These are phyloP conservation scores for Dioscorea zingiberensis DNA, from an alignment of 106 monocot genomes.

Conservation along the genomic window DNA sequence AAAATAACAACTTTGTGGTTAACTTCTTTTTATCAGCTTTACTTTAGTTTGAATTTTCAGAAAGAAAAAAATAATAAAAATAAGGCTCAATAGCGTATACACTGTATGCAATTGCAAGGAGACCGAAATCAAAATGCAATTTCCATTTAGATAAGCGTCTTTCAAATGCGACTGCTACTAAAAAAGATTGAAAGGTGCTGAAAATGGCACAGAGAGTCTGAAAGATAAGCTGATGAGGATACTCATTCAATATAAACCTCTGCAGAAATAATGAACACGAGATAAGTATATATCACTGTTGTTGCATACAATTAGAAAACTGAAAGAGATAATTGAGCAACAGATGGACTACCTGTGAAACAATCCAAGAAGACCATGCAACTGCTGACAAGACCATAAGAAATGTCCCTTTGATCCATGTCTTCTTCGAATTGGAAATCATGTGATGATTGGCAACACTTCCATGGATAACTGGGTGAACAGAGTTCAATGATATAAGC, in stretches of 20 bases:
- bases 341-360: not conserved
- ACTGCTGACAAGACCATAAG: not conserved
- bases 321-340: not conserved
- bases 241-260: not conserved
- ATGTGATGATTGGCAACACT: not conserved
- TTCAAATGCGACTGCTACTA: not conserved
- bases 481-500: not conserved
- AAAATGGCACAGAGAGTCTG: not conserved
- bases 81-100: not conserved
- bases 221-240: not conserved
- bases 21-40: not conserved
- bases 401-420: not conserved
- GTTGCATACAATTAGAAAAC: not conserved
- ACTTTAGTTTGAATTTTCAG: not conserved
- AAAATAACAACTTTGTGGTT: not conserved
- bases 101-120: not conserved
- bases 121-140: not conserved
- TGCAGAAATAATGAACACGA: not conserved
- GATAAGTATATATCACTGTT: not conserved
- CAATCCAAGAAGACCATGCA: not conserved
- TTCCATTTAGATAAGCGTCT: not conserved
- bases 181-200: not conserved
- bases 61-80: no score
- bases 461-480: constrained; percentile 4
- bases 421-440: not conserved